These are phyloP conservation scores for Daldinia eschscholtzii DNA, from an alignment of 2,329 filamentous ascomycete species.

Conservation along the genomic window DNA sequence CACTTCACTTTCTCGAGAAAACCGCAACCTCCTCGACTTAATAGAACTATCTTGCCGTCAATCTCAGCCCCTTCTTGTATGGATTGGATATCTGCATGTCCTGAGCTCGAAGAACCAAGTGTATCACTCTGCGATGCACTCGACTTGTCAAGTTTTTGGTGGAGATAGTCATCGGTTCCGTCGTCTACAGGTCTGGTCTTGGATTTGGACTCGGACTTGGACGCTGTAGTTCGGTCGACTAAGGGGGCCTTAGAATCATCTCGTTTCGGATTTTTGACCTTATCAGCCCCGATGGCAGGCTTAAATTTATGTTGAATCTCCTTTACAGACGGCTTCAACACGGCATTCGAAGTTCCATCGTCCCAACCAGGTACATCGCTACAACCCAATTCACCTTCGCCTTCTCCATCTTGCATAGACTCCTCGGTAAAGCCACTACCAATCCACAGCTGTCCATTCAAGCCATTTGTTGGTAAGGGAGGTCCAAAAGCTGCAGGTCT, in stretches of 20 bases:
- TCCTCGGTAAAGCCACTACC: conserved; percentile 93
- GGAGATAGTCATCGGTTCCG: conserved; percentile 87
- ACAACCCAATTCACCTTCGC: conserved; percentile 90
- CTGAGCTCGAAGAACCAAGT: conserved; percentile 54
- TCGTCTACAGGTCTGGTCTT: conserved; percentile 66
- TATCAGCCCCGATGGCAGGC: conserved; percentile 49
- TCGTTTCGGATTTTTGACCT: conserved; percentile 55
- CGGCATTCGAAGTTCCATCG: conserved; percentile 66
- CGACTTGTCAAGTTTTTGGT: conserved; percentile 61
- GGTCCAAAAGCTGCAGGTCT: conserved; percentile 95
- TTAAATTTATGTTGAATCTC: conserved; percentile 50
- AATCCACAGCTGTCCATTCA: conserved; percentile 93
- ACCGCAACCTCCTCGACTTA: conserved; percentile 93
- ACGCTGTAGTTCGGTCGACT: conserved; percentile 47
- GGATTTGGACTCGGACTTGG: conserved; percentile 49
- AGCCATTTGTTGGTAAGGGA: conserved; percentile 76
- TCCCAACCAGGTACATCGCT: conserved; percentile 94
- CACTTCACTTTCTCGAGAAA: conserved; percentile 98
- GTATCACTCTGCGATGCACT: conserved; percentile 54
- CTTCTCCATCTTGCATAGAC: conserved; percentile 70
- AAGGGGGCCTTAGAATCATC: conserved; percentile 52
- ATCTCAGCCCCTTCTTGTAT: conserved; percentile 94
- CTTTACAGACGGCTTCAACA: conserved; percentile 58
- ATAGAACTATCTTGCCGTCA: conserved; percentile 88
- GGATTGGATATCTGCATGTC: conserved; percentile 91